phyloP scores from a whole-genome alignment of 257 asterid species.

The Gentiana macrophylla region DNA sequence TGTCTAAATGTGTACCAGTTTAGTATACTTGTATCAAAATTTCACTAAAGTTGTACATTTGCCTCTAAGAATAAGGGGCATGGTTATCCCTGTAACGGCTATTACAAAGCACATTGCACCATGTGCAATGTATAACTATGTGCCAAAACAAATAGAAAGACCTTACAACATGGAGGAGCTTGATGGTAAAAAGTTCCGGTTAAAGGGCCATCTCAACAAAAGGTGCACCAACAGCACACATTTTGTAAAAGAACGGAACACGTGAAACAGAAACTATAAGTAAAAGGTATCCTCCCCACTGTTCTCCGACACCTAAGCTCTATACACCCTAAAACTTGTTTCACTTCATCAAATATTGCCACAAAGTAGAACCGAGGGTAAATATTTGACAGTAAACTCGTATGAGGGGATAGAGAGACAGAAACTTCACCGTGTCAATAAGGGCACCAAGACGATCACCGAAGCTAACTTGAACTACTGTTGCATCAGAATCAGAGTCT shows the following conservation, averaged over 20 bases:
- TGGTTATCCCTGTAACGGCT: no score
- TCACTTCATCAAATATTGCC: not conserved
- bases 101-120: no score
- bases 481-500: constrained; percentile 75
- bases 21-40: no score
- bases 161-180: no score
- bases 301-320: not conserved
- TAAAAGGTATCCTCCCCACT: not conserved
- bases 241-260: not conserved
- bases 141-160: no score
- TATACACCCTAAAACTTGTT: not conserved
- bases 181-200: no score
- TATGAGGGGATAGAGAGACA: not conserved
- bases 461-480: constrained; percentile 82
- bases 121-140: no score
- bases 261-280: not conserved
- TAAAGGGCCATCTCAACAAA: no score
- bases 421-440: constrained; percentile 64
- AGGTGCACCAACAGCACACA: not conserved
- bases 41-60: no score
- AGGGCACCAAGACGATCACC: constrained; percentile 99
- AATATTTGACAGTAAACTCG: not conserved
- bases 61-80: no score
- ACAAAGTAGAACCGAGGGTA: not conserved
- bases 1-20: no score